phyloP scores from a whole-genome alignment of 306 rosid genomes.

The Urtica urens region DNA sequence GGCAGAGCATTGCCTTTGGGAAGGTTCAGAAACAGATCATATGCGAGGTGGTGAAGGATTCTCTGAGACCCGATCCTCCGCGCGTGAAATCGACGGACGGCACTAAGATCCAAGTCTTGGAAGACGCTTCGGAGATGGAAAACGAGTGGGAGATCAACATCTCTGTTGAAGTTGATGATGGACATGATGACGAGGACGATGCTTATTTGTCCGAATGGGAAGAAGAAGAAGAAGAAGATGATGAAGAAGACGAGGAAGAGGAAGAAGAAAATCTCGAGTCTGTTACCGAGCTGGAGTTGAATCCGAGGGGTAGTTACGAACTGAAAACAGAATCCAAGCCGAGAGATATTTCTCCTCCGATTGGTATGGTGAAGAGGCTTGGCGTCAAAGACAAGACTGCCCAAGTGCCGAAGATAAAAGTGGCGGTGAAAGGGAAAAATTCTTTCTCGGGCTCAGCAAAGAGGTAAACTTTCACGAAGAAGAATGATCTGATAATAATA shows the following conservation, averaged over 20 bases:
- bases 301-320: conserved; percentile 15
- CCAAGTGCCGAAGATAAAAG: conserved; percentile 23
- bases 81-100: conserved; percentile 11
- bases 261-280: conserved; percentile 21
- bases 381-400: conserved; percentile 30
- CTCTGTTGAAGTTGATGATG: conserved; percentile 29
- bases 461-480: conserved; percentile 34
- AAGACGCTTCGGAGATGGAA: conserved; percentile 18
- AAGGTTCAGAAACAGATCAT: conserved; percentile 67
- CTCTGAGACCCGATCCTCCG: conserved; percentile 21
- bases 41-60: conserved; percentile 49
- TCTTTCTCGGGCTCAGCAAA: conserved; percentile 56
- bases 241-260: conserved; percentile 19
- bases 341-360: conserved; percentile 17
- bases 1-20: conserved; percentile 47
- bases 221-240: conserved; percentile 19
- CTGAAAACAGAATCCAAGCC: conserved; percentile 22
- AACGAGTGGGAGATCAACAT: conserved; percentile 20
- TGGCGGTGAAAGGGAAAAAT: conserved; percentile 21
- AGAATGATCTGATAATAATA: not conserved
- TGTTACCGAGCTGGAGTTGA: conserved; percentile 10
- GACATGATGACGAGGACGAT: conserved; percentile 21
- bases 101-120: conserved; percentile 2
- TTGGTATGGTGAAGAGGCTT: conserved; percentile 21
- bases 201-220: conserved; percentile 18